Percentiles rank a stretch among this genome's conserved stretches.
Conservation (phyloP, 2,329 filamentous ascomycete genomes). For the Tolypocladium endophyticum region DNA sequence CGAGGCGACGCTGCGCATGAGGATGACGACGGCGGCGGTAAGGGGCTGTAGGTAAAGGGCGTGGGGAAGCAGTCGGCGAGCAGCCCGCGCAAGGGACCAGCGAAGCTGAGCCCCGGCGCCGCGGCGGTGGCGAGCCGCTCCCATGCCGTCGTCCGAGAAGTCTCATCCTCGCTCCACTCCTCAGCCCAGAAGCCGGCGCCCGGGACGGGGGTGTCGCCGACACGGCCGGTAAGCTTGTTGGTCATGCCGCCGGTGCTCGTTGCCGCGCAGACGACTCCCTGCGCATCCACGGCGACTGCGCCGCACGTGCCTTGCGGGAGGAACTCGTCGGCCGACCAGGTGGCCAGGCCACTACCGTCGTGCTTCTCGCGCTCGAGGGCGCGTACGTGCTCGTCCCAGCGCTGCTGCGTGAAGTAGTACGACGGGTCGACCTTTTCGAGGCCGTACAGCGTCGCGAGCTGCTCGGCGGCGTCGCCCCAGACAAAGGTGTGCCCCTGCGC, state of each 20-base stretch:
- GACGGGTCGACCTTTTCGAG: constrained; percentile 56
- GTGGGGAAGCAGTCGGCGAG: constrained; percentile 51
- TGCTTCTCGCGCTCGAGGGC: constrained; percentile 41
- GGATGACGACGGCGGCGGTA: constrained; percentile 2
- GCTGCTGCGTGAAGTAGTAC: constrained; percentile 70
- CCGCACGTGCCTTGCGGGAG: constrained; percentile 79
- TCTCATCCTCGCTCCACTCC: constrained; percentile 52
- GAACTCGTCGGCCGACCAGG: constrained; percentile 53
- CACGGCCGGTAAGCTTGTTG: constrained; percentile 76
- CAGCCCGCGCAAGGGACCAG: constrained; percentile 32
- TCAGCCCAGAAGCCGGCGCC: constrained; percentile 89
- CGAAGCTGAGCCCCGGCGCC: constrained; percentile 9
- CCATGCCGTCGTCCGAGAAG: constrained; percentile 3
- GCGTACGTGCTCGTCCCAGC: constrained; percentile 68
- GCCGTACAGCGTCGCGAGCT: constrained; percentile 56
- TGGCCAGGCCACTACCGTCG: constrained; percentile 24
- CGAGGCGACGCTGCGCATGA: background rate
- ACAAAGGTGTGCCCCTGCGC: constrained; percentile 63
- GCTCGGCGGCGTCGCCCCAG: constrained; percentile 57
- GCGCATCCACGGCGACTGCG: constrained; percentile 68
- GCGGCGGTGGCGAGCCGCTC: constrained; percentile 2
- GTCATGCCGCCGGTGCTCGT: constrained; percentile 70
- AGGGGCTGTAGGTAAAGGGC: constrained; percentile 28
- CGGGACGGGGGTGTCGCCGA: constrained; percentile 76
- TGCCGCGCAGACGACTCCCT: constrained; percentile 60